phyloP scores from a whole-genome alignment of 257 asterid species.

The Solanum pinnatisectum region DNA sequence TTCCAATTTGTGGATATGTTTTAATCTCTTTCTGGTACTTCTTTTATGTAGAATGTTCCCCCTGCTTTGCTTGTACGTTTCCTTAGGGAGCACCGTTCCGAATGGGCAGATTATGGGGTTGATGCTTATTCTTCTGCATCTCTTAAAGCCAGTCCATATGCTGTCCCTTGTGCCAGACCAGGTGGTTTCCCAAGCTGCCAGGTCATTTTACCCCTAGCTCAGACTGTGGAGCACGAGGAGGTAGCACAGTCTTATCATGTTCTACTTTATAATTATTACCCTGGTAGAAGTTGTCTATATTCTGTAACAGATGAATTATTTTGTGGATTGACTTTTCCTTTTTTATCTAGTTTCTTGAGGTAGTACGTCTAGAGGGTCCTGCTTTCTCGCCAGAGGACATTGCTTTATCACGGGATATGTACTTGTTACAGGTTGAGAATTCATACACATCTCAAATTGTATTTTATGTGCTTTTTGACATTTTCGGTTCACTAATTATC shows the following conservation, averaged over 20 bases:
- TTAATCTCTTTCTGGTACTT: neutral
- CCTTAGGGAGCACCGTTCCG: constrained; percentile 84
- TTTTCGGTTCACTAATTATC: neutral
- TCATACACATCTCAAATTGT: neutral
- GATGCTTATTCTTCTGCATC: constrained; percentile 80
- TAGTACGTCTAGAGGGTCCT: constrained; percentile 75
- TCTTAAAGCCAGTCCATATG: constrained; percentile 56
- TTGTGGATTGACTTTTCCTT: neutral
- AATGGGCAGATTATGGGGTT: constrained; percentile 86
- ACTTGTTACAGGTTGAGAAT: constrained; percentile 59
- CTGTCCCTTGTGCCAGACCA: constrained; percentile 59
- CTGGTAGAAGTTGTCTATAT: neutral
- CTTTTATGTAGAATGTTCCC: constrained; percentile 51
- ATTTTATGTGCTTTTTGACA: neutral
- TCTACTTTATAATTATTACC: neutral
- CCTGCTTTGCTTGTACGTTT: constrained; percentile 81
- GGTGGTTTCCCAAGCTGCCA: constrained; percentile 69
- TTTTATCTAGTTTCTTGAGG: constrained; percentile 60
- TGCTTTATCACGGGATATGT: constrained; percentile 77
- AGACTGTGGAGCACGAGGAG: constrained; percentile 82
- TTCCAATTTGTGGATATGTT: neutral
- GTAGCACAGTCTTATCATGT: constrained; percentile 13
- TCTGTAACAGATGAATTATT: neutral
- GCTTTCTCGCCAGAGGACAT: constrained; percentile 69
- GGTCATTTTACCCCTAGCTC: constrained; percentile 73